Evolutionary conservation across 371 early-diverging fungal genomes (phyloP).

Genomic region (Apophysomyces variabilis): DNA sequence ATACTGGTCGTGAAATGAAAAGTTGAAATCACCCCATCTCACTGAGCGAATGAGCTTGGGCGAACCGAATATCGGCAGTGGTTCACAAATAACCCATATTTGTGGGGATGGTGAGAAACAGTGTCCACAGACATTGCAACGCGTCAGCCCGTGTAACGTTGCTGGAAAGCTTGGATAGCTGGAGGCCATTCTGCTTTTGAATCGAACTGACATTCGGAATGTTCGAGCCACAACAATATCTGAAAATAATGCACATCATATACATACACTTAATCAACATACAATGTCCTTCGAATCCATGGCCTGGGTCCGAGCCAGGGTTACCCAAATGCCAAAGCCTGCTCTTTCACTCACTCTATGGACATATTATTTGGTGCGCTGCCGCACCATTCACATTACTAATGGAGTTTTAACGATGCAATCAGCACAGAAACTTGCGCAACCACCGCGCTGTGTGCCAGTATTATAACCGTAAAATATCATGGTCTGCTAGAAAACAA

Average conservation of each 20-base stretch:
- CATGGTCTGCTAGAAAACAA: too few species aligned
- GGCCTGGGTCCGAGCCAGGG: neutral
- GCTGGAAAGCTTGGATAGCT: neutral
- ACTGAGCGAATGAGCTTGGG: neutral
- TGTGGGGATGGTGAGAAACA: neutral
- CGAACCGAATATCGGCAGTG: neutral
- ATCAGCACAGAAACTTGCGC: neutral
- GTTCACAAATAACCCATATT: neutral
- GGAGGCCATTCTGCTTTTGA: neutral
- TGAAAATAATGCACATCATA: neutral
- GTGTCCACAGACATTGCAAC: neutral
- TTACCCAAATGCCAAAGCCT: constrained; percentile 27
- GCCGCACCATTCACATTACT: neutral
- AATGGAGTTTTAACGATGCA: neutral
- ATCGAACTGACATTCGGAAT: neutral
- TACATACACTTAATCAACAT: too few species aligned
- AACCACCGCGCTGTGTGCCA: neutral
- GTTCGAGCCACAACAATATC: constrained; percentile 2
- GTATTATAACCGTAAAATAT: too few species aligned
- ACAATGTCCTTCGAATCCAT: too few species aligned
- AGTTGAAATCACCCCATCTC: constrained; percentile 2
- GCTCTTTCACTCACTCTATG: constrained; percentile 26
- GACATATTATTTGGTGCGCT: neutral
- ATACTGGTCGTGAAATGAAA: constrained; percentile 3
- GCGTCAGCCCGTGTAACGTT: neutral